These are phyloP conservation scores for Diaporthe sp. DNA, from an alignment of 2,329 filamentous ascomycete species.

Conservation along the genomic window DNA sequence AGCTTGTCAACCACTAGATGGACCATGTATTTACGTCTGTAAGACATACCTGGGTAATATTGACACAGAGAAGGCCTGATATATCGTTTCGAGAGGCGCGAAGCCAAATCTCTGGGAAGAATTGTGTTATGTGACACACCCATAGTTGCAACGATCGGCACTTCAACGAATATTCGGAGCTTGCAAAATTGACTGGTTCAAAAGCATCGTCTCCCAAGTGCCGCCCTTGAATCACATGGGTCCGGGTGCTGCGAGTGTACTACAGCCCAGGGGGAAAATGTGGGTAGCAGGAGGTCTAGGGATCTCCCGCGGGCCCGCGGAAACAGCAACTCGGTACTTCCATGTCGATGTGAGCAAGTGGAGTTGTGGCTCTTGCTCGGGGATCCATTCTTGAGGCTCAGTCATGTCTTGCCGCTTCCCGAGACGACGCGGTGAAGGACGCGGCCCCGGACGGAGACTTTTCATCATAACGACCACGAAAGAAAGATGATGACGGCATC, in stretches of 20 bases:
- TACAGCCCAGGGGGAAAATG: not conserved
- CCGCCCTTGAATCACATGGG: not conserved
- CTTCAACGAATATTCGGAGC: not conserved
- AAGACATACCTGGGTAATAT: too few relatives aligned
- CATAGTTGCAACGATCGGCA: not conserved
- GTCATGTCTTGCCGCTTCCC: not conserved
- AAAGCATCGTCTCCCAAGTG: not conserved
- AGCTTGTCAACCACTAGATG: too few relatives aligned
- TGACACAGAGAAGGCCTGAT: too few relatives aligned
- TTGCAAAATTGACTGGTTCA: not conserved
- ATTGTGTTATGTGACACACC: not conserved
- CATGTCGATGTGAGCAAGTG: not conserved
- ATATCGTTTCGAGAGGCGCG: too few relatives aligned
- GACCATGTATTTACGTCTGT: too few relatives aligned
- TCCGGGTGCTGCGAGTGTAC: not conserved
- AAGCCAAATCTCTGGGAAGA: not conserved
- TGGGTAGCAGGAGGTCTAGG: not conserved
- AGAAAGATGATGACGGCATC: not conserved
- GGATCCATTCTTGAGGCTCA: constrained; percentile 19
- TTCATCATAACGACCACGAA: not conserved
- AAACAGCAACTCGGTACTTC: constrained; percentile 6
- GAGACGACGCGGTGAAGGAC: constrained; percentile 2
- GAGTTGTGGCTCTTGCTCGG: not conserved
- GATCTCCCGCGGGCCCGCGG: constrained; percentile 12
- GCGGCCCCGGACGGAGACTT: not conserved